Base-by-base conservation (phyloP, 306 rosid species). In the Quercus glauca region DNA sequence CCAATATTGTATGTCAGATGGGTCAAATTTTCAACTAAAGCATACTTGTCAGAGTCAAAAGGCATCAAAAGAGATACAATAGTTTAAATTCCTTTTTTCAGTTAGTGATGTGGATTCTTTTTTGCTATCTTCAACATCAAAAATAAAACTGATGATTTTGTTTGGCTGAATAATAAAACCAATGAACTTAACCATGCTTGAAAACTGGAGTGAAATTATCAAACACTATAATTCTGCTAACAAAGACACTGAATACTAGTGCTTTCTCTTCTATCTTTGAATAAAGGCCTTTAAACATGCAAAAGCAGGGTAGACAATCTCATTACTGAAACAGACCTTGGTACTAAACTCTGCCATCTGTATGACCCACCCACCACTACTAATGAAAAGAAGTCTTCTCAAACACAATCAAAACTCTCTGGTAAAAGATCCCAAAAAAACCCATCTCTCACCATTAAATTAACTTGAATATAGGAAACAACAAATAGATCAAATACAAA, bases 391-490 rank as follows among this genome's bases (percentile, higher is more conserved):
- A 55, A 76, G 28, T 57, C 65, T 69, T 45, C 18, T 45, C n/a
- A 75, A 25, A 76, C 76, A 75, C 51, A 69, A 58, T 73, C 73
- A 76, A 73, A 80, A 55, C 74, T 28, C 80, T 81, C 41, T 79
- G 97, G 93, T 88, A 88, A 86, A 91, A 88, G 92, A 88, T 85
- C 88, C 70, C 77, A 80, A 86, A 84, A 88, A 89, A 78, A 84
- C 73, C 78, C 79, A 88, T 92, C 95, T 84, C 89, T 89, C 98
- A 88, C 98, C 94, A 83, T 75, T 78, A 76, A 78, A 82, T 72
- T 31, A 55, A 26, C 43, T 57, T 67, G 69, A 55, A 41, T 55
- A 31, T 56, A n/a, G 26, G 6, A 35, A 33, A 26, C 5, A 13
- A 53, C 53, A 28, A 29, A 17, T 21, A 59, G 69, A 73, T 41